phyloP scores from a whole-genome alignment of 2,329 filamentous ascomycete species.

The Fusarium subtropicale region DNA sequence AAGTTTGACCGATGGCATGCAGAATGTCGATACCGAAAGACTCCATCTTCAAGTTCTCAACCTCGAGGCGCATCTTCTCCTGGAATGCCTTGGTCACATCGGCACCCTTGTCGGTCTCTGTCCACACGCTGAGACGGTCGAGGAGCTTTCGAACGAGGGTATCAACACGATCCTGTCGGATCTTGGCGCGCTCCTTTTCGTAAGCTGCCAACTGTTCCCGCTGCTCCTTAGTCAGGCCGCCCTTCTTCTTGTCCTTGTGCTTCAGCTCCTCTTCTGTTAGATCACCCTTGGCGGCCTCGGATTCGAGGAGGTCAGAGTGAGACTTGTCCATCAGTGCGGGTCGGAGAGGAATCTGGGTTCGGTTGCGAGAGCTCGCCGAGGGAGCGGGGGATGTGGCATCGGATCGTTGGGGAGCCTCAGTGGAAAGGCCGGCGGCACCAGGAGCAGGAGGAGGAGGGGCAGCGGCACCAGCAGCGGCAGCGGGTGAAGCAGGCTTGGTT shows the following conservation, averaged over 20 bases:
- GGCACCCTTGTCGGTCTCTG: conserved; percentile 89
- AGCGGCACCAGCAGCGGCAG: conserved; percentile 24
- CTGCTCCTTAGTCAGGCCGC: conserved; percentile 88
- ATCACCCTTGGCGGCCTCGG: conserved; percentile 77
- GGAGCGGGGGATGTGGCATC: conserved; percentile 56
- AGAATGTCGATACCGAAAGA: conserved; percentile 96
- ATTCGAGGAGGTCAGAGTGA: conserved; percentile 65
- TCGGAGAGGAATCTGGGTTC: conserved; percentile 75
- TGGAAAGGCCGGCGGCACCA: conserved; percentile 32
- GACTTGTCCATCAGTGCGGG: conserved; percentile 87
- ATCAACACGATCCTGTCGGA: conserved; percentile 90
- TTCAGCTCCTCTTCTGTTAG: conserved; percentile 68
- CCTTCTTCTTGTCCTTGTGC: conserved; percentile 83
- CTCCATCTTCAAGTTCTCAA: conserved; percentile 99
- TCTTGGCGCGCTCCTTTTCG: conserved; percentile 83
- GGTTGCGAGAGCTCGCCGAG: conserved; percentile 57
- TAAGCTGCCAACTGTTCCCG: conserved; percentile 89
- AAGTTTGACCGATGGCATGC: conserved; percentile 93
- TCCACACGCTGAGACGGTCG: conserved; percentile 93
- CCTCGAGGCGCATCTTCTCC: conserved; percentile 93
- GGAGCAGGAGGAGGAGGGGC: conserved; percentile 25
- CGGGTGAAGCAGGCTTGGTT: conserved; percentile 45
- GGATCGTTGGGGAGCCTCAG: conserved; percentile 46
- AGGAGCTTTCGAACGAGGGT: conserved; percentile 86
- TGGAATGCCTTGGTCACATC: conserved; percentile 92